Evolutionary conservation across 2,329 filamentous ascomycete genomes (phyloP).

Genomic region (Verticillium alfalfae): DNA sequence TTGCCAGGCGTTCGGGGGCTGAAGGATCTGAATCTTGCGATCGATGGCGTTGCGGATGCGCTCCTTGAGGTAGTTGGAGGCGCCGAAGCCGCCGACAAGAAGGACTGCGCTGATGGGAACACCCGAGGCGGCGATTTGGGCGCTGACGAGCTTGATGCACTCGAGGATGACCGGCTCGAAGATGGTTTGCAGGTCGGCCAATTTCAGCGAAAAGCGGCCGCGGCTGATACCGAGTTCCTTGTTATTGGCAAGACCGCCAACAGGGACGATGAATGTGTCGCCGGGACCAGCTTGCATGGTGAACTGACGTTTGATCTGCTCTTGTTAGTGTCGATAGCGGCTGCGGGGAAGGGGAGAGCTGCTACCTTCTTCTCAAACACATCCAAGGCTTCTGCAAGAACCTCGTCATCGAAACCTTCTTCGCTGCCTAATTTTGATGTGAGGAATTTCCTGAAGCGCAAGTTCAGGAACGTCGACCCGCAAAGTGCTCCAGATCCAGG

Average conservation of each 20-base stretch:
- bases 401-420: constrained; percentile 34
- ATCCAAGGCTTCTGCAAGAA: constrained; percentile 31
- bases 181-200: constrained; percentile 29
- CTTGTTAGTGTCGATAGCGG: background rate
- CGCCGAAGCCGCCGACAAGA: constrained; percentile 43
- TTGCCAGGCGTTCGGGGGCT: constrained; percentile 42
- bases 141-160: constrained; percentile 35
- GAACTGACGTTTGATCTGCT: constrained; percentile 21
- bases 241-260: constrained; percentile 28
- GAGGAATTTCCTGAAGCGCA: constrained; percentile 38
- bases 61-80: constrained; percentile 36
- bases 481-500: constrained; percentile 43
- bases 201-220: constrained; percentile 29
- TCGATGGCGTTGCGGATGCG: constrained; percentile 29
- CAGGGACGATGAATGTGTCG: constrained; percentile 27
- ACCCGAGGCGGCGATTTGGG: constrained; percentile 34
- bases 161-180: constrained; percentile 37
- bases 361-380: constrained; percentile 35
- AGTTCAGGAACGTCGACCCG: constrained; percentile 43
- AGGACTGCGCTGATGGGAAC: constrained; percentile 38
- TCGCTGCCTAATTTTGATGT: constrained; percentile 35
- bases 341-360: background rate
- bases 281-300: constrained; percentile 24
- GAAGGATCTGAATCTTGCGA: constrained; percentile 33
- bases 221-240: constrained; percentile 28